Base-by-base conservation (phyloP, 2,329 filamentous ascomycete species). In the Talaromyces amestolkiae region DNA sequence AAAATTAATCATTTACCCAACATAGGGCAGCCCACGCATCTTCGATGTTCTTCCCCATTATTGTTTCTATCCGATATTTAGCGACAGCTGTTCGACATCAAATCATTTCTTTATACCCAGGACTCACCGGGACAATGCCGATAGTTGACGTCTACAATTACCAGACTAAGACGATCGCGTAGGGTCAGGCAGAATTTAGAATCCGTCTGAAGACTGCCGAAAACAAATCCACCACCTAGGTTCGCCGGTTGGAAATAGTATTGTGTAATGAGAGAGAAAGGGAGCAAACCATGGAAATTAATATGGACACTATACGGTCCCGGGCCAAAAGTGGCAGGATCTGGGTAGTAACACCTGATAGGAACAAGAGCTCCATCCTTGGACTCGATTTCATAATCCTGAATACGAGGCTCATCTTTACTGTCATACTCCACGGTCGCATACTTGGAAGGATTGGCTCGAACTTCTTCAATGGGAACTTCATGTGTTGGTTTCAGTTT, bases 121-220 rank as follows among this genome's bases (percentile, higher is more conserved):
- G 6, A 58, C 71, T 63, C 64, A 78, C 77, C 76, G 2, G 77
- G 77, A 54, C 77, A 80, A 45, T 76, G 77, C 1, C 78, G 76
- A 66, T 81, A 81, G 61, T 78, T 74, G 31, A 80, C 77, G 54
- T 80, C 78, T 4, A 80, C 69, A 1, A 80, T 75, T 0, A 73
- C 76, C 1, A 80, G 69, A 0, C 77, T 77, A 1, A 76, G 77
- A 13, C 71, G 71, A 53, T 78, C 74, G 0, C 75, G 71, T 76
- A 80, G 77, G 61, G 69, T 75, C n/a, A 58, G n/a, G 19, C 54
- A 58, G 63, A 78, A 76, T 49, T 79, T 75, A 68, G 78, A 74
- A 58, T 81, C 78, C 0, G 69, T 70, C 6, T 66, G 58, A 1
- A 81, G 69, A 1, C 74, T 75, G 3, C 79, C 79, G 69, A 81